Evolutionary conservation across 768 basidiomycete species (phyloP), one percentile per base, ranked within the genome.

Genomic region (Strobilomyces dryophilus): DNA sequence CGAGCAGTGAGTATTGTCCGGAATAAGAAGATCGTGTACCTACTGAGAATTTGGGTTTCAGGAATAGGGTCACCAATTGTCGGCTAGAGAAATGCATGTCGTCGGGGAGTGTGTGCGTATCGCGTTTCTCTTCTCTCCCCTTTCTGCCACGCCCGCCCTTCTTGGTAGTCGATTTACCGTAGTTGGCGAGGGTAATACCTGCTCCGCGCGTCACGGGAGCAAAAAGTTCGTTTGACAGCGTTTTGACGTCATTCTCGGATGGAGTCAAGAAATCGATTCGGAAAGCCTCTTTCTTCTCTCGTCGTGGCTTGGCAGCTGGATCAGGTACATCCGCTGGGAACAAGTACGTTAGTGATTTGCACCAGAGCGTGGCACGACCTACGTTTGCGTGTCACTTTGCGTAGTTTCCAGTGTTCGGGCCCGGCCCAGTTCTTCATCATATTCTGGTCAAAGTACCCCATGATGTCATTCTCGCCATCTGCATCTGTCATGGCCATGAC

Each of bases 381-480:
- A 95, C 92, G 79, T 76, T 80, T 82, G 54, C 88, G 81, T 48
- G 92, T 75, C n/a, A 85, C 79, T 65, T 85, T 89, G 56, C 89
- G 76, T 63, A 98, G 69, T 67, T 95, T 98, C 95, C 97, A 99
- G 66, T 99, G 97, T 70, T 98, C 92, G 8, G 95, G 95, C 0
- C 97, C 97, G 4, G 97, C 97, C 97, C 97, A 99, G 61, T 95
- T 95, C 78, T 91, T 95, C 61, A 85, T 76, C 62, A 89, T 79
- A 56, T 76, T 83, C 62, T 85, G 80, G 68, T 98, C 95, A 65
- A 98, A 97, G 69, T 95, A 97, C 62, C 95, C 93, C 65, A 87
- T 74, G 70, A 87, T 79, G 18, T 75, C 68, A 17, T 72, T 75
- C 6, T 77, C 80, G 1, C 75, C 79, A 52, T 89, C 82, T 3